Evolutionary conservation across 495 filamentous ascomycete genomes (phyloP).

Genomic region (Bacidia rubella): DNA sequence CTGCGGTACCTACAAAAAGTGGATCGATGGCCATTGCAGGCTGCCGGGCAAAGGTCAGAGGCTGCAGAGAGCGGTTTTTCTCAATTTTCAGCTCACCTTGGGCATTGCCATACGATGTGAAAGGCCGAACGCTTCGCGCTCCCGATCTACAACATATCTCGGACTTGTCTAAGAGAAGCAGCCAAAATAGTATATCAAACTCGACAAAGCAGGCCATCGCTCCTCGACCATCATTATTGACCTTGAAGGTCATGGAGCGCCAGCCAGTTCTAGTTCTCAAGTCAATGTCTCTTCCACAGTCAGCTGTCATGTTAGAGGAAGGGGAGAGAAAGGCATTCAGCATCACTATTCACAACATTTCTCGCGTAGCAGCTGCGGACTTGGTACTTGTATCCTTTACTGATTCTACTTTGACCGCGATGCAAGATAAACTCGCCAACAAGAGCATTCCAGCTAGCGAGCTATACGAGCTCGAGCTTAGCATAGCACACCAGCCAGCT

Average conservation of each 20-base stretch:
- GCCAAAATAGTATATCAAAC: slow-evolving; percentile 22
- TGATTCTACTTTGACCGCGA: slow-evolving; percentile 66
- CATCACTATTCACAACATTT: slow-evolving; percentile 69
- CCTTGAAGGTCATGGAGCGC: slow-evolving; percentile 55
- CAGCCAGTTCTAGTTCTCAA: slow-evolving; percentile 69
- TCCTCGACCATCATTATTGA: slow-evolving; percentile 30
- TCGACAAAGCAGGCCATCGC: slow-evolving; percentile 19
- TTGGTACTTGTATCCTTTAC: slow-evolving; percentile 77
- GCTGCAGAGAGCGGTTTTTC: slow-evolving; percentile 71
- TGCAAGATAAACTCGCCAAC: slow-evolving; percentile 59
- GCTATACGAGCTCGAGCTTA: slow-evolving; percentile 71
- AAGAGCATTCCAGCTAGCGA: slow-evolving; percentile 65
- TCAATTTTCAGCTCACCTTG: slow-evolving; percentile 67
- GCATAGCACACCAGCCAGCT: slow-evolving; percentile 60
- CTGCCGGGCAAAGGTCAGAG: slow-evolving; percentile 62
- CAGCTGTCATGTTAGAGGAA: slow-evolving; percentile 81
- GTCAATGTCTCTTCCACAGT: slow-evolving; percentile 65
- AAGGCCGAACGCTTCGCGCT: slow-evolving; percentile 21
- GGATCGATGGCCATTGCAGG: slow-evolving; percentile 64
- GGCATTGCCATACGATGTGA: slow-evolving; percentile 55
- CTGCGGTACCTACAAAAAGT: slow-evolving; percentile 48
- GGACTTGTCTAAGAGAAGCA: slow-evolving; percentile 37
- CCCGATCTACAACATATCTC: slow-evolving; percentile 51
- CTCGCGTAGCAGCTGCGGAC: slow-evolving; percentile 56
- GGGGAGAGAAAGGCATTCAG: slow-evolving; percentile 67